phyloP scores from a whole-genome alignment of 306 rosid species.

The Hylodesmum podocarpum region DNA sequence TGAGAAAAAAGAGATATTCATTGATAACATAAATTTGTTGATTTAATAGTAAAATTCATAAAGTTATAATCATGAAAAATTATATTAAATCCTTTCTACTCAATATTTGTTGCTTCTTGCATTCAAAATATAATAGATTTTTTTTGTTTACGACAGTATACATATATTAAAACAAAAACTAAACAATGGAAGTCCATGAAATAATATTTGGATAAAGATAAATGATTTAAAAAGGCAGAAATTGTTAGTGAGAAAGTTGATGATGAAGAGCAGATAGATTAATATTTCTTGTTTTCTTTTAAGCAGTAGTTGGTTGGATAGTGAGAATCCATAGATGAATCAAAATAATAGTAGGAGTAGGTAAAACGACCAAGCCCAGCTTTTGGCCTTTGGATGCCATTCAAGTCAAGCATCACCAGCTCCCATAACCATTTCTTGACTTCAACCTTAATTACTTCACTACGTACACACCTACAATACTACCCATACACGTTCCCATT shows the following conservation, averaged over 20 bases:
- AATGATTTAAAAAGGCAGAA: background rate
- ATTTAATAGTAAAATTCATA: too few species aligned
- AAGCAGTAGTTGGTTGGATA: background rate
- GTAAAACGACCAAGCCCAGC: background rate
- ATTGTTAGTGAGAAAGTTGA: background rate
- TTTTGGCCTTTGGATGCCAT: slow-evolving; percentile 19
- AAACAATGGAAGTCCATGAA: background rate
- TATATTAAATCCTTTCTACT: too few species aligned
- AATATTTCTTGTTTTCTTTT: background rate
- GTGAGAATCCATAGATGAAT: background rate
- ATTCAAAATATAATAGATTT: too few species aligned
- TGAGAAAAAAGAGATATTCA: too few species aligned
- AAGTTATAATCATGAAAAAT: too few species aligned
- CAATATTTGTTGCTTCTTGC: too few species aligned
- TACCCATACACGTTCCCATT: background rate
- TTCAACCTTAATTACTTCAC: background rate
- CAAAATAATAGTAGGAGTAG: slow-evolving; percentile 23
- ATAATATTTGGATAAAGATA: background rate
- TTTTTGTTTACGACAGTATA: background rate
- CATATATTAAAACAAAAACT: too few species aligned
- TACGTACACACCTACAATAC: too few species aligned
- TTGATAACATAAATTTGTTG: too few species aligned
- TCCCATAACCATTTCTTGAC: slow-evolving; percentile 37
- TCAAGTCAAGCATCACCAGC: slow-evolving; percentile 48
- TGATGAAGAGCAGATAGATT: background rate